A percentile compares a stretch with the other conserved stretches of the same genome.
These are phyloP conservation scores for Paralagenidium karlingii DNA, from an alignment of 352 stramenopile genomes.

Conservation along the genomic window DNA sequence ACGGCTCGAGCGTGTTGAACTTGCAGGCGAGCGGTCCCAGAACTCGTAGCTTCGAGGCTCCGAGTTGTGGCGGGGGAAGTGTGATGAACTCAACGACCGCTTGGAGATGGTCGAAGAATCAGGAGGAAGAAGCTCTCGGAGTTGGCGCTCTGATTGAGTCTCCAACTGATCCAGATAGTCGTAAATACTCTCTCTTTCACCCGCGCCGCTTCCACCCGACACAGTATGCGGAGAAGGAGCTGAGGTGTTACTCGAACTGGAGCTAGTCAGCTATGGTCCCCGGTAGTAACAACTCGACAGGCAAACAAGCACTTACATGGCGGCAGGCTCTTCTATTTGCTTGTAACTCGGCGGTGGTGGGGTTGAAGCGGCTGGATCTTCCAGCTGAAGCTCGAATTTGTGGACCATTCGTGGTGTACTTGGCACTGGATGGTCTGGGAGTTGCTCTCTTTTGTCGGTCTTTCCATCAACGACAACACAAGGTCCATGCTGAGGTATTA, in stretches of 20 bases:
- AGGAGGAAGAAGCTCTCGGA: constrained; percentile 13
- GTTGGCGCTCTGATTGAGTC: constrained; percentile 35
- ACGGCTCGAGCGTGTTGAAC: constrained; percentile 9
- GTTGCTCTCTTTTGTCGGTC: too few species aligned
- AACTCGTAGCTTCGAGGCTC: neutral
- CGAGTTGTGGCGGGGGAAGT: neutral
- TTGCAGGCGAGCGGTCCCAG: constrained; percentile 14
- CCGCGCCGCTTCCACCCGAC: constrained; percentile 5
- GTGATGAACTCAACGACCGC: neutral
- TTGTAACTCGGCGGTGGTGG: constrained; percentile 21
- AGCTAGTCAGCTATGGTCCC: too few species aligned
- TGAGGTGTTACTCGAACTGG: constrained; percentile 14
- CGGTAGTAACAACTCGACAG: too few species aligned
- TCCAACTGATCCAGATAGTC: constrained; percentile 70
- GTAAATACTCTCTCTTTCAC: constrained; percentile 38
- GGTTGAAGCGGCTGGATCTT: constrained; percentile 24
- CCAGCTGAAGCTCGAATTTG: constrained; percentile 21
- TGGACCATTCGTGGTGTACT: too few species aligned
- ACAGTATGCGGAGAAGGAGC: constrained; percentile 11
- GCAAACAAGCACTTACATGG: too few species aligned
- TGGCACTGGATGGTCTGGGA: too few species aligned
- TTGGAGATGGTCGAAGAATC: neutral
- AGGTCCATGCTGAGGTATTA: too few species aligned
- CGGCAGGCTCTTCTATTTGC: constrained; percentile 9
- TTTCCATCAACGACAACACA: too few species aligned